Evolutionary conservation across 257 asterid genomes (phyloP).

Genomic region (Solanum bulbocastanum): DNA sequence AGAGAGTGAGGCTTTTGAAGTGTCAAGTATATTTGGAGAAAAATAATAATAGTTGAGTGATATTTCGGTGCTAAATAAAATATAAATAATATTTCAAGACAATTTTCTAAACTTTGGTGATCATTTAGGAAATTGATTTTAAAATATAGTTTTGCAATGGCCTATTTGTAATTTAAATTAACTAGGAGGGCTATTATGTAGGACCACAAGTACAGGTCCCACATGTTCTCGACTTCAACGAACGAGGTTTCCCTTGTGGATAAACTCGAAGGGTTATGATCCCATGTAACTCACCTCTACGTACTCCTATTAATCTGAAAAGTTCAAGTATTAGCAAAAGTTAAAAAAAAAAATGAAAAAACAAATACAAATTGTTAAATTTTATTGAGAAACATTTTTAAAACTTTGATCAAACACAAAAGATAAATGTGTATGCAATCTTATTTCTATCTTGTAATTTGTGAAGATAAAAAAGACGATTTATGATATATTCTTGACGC

Average conservation of each 20-base stretch:
- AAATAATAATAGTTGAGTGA: too few relatives aligned
- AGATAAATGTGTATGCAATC: too few relatives aligned
- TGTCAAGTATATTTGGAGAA: too few relatives aligned
- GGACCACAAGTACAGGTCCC: constrained; percentile 3
- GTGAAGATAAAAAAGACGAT: neutral
- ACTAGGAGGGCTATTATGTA: neutral
- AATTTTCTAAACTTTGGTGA: too few relatives aligned
- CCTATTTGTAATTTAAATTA: neutral
- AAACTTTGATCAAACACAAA: neutral
- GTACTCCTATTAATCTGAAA: neutral
- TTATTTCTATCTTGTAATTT: neutral
- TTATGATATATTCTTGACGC: neutral
- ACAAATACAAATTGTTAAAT: neutral
- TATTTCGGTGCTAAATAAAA: too few relatives aligned
- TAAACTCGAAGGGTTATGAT: constrained; percentile 2
- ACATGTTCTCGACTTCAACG: neutral
- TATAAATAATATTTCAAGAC: too few relatives aligned
- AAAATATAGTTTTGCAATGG: neutral
- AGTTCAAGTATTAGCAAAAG: neutral
- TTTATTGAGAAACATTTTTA: neutral
- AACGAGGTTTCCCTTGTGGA: neutral
- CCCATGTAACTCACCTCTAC: neutral
- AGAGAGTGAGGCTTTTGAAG: too few relatives aligned
- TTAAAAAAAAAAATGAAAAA: too few relatives aligned
- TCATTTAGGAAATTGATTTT: too few relatives aligned